Percentiles rank a stretch among this genome's conserved stretches.
Conservation (phyloP, 495 filamentous ascomycete species). For the Penicillium maclennaniae region DNA sequence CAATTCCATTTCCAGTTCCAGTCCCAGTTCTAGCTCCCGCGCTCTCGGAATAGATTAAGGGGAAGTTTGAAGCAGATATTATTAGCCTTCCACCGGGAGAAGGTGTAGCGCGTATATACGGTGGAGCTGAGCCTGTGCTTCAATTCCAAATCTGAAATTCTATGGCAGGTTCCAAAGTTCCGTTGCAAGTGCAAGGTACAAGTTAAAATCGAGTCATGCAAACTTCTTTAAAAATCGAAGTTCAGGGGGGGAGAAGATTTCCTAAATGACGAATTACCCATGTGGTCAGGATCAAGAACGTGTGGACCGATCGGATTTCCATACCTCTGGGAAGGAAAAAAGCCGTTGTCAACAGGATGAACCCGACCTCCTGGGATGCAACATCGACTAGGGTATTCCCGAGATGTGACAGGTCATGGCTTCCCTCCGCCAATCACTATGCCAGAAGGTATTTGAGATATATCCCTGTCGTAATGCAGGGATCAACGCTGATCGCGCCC, state of each 20-base stretch:
- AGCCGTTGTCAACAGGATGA: slow-evolving; percentile 23
- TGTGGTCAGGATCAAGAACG: slow-evolving; percentile 16
- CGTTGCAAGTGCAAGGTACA: too few relatives aligned
- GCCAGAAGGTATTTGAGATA: slow-evolving; percentile 40
- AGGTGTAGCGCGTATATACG: neutral
- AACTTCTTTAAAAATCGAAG: too few relatives aligned
- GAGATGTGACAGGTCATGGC: slow-evolving; percentile 22
- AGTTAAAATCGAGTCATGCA: too few relatives aligned
- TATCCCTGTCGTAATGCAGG: slow-evolving; percentile 34
- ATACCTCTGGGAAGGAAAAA: slow-evolving; percentile 22
- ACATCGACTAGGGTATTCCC: slow-evolving; percentile 22
- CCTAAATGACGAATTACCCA: slow-evolving; percentile 3
- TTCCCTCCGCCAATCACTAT: slow-evolving; percentile 33
- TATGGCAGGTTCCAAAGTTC: too few relatives aligned
- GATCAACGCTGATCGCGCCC: slow-evolving; percentile 27
- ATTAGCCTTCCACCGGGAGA: too few relatives aligned
- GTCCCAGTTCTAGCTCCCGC: too few relatives aligned
- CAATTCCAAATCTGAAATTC: too few relatives aligned
- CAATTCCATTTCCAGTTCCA: neutral
- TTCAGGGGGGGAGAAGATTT: neutral
- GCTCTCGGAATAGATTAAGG: neutral
- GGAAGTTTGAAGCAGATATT: neutral
- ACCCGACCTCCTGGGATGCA: slow-evolving; percentile 26
- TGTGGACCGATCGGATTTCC: slow-evolving; percentile 27
- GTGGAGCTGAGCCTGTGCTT: neutral